Conservation (phyloP, 805 yeast genomes). For the Suhomyces vadensis region DNA sequence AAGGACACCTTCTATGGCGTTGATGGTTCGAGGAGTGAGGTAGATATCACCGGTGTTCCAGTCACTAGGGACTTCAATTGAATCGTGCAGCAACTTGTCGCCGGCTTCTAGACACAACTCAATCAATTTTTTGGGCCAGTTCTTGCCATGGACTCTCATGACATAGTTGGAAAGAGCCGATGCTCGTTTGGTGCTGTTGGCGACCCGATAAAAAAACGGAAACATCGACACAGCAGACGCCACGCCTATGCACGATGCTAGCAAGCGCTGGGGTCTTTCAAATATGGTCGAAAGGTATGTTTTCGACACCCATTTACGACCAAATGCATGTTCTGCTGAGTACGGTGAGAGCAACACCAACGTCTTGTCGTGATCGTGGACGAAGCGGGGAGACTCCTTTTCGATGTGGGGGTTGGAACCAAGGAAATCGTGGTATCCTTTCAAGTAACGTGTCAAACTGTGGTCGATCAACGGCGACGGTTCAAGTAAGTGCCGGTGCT, state of each 20-base stretch:
- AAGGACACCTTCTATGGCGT: slow-evolving; percentile 73
- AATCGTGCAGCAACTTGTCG: slow-evolving; percentile 49
- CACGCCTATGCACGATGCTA: slow-evolving; percentile 77
- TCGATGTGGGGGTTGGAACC: slow-evolving; percentile 44
- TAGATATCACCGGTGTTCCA: slow-evolving; percentile 89
- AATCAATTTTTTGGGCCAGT: slow-evolving; percentile 64
- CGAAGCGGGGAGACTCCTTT: slow-evolving; percentile 40
- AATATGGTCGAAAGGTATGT: slow-evolving; percentile 67
- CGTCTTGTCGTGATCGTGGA: slow-evolving; percentile 45
- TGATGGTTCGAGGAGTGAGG: slow-evolving; percentile 60
- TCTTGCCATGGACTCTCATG: slow-evolving; percentile 65
- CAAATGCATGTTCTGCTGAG: slow-evolving; percentile 69
- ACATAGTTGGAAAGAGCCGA: slow-evolving; percentile 62
- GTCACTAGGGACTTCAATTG: slow-evolving; percentile 72
- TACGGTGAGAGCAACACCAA: slow-evolving; percentile 67
- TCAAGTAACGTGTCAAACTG: slow-evolving; percentile 36
- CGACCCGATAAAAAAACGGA: slow-evolving; percentile 57
- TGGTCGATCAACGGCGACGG: slow-evolving; percentile 41
- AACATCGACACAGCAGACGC: slow-evolving; percentile 71
- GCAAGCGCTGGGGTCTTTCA: slow-evolving; percentile 77
- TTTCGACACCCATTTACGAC: slow-evolving; percentile 75
- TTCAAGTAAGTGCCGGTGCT: slow-evolving; percentile 30
- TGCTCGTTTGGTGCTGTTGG: slow-evolving; percentile 48
- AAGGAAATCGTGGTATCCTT: slow-evolving; percentile 45
- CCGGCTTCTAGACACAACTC: slow-evolving; percentile 62